Conservation (phyloP, 305 asterid genomes). For the Stenogyne calaminthoides region DNA sequence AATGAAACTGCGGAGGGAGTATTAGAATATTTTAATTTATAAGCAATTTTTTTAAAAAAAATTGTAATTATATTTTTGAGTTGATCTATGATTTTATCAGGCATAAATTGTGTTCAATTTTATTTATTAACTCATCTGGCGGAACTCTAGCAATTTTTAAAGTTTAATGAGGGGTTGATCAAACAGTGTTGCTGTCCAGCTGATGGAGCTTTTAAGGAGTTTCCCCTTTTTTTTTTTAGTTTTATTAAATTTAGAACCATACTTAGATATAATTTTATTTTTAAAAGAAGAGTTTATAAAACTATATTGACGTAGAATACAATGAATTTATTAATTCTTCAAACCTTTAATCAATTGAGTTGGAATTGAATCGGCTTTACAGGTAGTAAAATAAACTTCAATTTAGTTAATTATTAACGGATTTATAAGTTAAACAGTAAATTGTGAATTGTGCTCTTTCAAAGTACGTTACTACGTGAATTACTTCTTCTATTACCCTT, state of each 20-base stretch:
- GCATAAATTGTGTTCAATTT: neutral
- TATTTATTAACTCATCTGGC: no score
- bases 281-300: neutral
- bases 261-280: neutral
- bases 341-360: neutral
- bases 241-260: neutral
- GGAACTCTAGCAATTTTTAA: no score
- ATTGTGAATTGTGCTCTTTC: neutral
- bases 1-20: no score
- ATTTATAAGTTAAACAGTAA: neutral
- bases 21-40: neutral
- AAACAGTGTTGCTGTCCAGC: slow-evolving; percentile 18
- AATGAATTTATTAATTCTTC: neutral
- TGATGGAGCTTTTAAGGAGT: slow-evolving; percentile 14
- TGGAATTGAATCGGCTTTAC: neutral
- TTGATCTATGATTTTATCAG: neutral
- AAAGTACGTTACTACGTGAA: no score
- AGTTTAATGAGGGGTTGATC: slow-evolving; percentile 2
- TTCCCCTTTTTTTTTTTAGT: neutral
- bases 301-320: neutral
- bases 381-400: neutral
- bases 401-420: neutral
- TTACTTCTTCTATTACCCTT: no score
- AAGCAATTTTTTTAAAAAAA: neutral
- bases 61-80: neutral